Percentiles rank a stretch among this genome's conserved stretches.
phyloP scores from a whole-genome alignment of 1,139 yeast species.

The Lodderomyces beijingensis region DNA sequence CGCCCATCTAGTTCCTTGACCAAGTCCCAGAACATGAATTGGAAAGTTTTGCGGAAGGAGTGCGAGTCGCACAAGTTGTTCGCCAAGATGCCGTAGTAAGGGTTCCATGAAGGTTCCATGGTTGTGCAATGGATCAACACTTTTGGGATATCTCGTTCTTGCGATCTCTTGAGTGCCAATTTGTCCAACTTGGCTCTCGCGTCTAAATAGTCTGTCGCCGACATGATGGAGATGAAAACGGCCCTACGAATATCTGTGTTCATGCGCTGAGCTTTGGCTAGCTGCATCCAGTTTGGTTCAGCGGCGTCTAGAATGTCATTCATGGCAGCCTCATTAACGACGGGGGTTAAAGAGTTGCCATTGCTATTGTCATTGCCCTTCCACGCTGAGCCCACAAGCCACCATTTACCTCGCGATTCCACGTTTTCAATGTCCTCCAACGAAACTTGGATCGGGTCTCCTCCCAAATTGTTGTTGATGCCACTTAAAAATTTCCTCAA shows the following conservation, averaged over 20 bases:
- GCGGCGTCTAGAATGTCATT: slow-evolving; percentile 60
- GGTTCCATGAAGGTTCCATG: slow-evolving; percentile 81
- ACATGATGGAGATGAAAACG: slow-evolving; percentile 88
- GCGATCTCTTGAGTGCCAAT: slow-evolving; percentile 72
- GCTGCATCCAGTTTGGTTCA: slow-evolving; percentile 84
- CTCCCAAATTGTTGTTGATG: slow-evolving; percentile 38
- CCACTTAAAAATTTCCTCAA: slow-evolving; percentile 66
- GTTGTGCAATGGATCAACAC: slow-evolving; percentile 83
- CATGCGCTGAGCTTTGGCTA: slow-evolving; percentile 86
- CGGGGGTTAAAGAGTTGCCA: slow-evolving; percentile 25
- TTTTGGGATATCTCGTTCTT: slow-evolving; percentile 82
- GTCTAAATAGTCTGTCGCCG: slow-evolving; percentile 88
- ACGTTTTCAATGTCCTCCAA: slow-evolving; percentile 76
- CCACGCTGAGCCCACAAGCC: slow-evolving; percentile 99
- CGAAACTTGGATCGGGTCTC: slow-evolving; percentile 81
- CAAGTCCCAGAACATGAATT: slow-evolving; percentile 86
- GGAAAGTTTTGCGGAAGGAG: slow-evolving; percentile 74
- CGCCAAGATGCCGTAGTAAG: slow-evolving; percentile 83
- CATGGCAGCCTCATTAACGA: slow-evolving; percentile 31
- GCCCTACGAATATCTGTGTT: slow-evolving; percentile 94
- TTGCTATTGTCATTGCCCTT: slow-evolving; percentile 39
- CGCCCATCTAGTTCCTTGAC: slow-evolving; percentile 63
- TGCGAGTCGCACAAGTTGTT: slow-evolving; percentile 68
- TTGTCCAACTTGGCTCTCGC: slow-evolving; percentile 81
- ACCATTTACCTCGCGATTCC: slow-evolving; percentile 90